These are phyloP conservation scores for Apiotrichum gracile DNA, from an alignment of 1,284 basidiomycete species.

Conservation along the genomic window DNA sequence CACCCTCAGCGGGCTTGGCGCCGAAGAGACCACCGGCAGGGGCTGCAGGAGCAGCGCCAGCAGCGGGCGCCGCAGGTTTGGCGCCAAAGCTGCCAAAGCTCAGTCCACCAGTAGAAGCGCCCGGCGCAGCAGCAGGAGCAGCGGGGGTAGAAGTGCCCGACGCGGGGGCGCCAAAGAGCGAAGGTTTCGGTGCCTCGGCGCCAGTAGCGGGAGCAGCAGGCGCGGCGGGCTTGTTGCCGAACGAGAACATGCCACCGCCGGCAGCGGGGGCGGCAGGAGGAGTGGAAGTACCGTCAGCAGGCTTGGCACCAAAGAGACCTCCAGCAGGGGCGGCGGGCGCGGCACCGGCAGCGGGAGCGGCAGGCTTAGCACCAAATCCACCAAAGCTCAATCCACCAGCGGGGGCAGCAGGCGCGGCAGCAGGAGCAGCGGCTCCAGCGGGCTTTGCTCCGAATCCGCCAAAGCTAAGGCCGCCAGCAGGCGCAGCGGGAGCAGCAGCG, in stretches of 20 bases:
- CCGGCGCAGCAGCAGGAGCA: constrained; percentile 15
- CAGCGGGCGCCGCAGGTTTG: background rate
- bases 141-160: constrained; percentile 18
- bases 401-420: constrained; percentile 8
- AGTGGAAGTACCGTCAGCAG: constrained; percentile 15
- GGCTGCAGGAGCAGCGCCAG: background rate
- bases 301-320: constrained; percentile 34
- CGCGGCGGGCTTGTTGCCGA: no score
- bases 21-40: background rate
- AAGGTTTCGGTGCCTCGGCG: no score
- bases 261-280: constrained; percentile 15
- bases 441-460: background rate
- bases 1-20: constrained; percentile 6
- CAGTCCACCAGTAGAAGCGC: constrained; percentile 17
- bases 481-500: constrained; percentile 18
- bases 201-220: no score
- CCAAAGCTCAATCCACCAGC: constrained; percentile 28
- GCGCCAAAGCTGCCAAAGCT: no score
- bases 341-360: constrained; percentile 8
- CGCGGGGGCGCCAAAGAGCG: no score
- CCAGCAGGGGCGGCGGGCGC: constrained; percentile 30
- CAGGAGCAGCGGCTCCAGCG: constrained; percentile 21
- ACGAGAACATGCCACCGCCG: no score
- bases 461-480: background rate
- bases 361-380: constrained; percentile 29